A percentile compares a stretch with the other conserved stretches of the same genome.
Evolutionary conservation across 2,329 filamentous ascomycete species (phyloP).

Genomic region (Phialophora tarda): DNA sequence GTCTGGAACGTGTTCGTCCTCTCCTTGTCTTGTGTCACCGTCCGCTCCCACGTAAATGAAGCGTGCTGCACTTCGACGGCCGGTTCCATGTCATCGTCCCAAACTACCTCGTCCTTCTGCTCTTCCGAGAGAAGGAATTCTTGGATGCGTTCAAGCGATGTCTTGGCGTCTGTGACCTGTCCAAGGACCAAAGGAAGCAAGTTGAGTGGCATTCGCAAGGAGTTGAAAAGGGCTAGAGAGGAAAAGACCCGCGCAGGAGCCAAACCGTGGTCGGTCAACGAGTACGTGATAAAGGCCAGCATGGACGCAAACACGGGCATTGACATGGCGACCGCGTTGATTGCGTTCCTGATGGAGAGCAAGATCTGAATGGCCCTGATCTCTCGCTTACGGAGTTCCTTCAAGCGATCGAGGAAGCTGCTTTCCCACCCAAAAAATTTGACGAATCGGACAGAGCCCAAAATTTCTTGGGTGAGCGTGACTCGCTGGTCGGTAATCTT

Average conservation of each 20-base stretch:
- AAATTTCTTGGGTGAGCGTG: conserved; percentile 86
- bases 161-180: conserved; percentile 86
- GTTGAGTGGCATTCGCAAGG: conserved; percentile 86
- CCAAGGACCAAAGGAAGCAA: conserved; percentile 85
- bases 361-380: conserved; percentile 84
- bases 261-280: conserved; percentile 68
- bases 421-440: conserved; percentile 97
- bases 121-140: conserved; percentile 89
- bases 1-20: conserved; percentile 37
- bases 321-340: conserved; percentile 80
- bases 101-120: conserved; percentile 71
- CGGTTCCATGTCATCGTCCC: conserved; percentile 58
- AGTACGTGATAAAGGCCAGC: conserved; percentile 86
- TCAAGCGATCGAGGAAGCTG: conserved; percentile 78
- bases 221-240: conserved; percentile 91
- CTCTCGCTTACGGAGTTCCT: conserved; percentile 74
- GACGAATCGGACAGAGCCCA: conserved; percentile 90
- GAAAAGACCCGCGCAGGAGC: conserved; percentile 81
- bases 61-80: conserved; percentile 73
- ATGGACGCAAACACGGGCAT: conserved; percentile 94
- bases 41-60: conserved; percentile 83
- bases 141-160: conserved; percentile 82
- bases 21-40: conserved; percentile 41
- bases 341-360: conserved; percentile 80
- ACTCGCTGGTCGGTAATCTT: conserved; percentile 93